Evolutionary conservation across 768 basidiomycete species (phyloP).

Genomic region (Candolleomyces aberdarensis): DNA sequence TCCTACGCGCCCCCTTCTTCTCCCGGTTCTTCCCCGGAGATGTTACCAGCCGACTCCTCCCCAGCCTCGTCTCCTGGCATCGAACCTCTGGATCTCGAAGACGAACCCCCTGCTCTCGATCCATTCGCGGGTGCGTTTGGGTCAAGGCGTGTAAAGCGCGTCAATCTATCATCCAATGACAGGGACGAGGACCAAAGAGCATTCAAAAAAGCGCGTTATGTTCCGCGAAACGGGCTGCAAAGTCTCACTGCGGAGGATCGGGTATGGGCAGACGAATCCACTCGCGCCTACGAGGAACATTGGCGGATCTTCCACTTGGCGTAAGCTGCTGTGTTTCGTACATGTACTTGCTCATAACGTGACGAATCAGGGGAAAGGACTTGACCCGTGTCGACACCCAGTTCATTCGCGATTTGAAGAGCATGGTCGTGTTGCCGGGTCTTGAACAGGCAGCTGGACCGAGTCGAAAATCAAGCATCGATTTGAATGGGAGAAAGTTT

Average conservation of each 20-base stretch:
- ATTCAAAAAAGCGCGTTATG: constrained; percentile 1
- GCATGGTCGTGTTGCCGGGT: constrained; percentile 42
- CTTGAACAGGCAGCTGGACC: constrained; percentile 24
- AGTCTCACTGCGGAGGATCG: constrained; percentile 19
- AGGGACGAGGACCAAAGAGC: constrained; percentile 2
- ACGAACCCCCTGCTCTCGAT: constrained; percentile 23
- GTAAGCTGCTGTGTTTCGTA: constrained; percentile 30
- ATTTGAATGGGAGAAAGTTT: constrained; percentile 15
- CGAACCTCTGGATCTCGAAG: constrained; percentile 22
- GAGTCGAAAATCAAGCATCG: constrained; percentile 2
- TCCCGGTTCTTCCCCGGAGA: constrained; percentile 33
- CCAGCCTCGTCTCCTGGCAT: constrained; percentile 48
- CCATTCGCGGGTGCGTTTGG: constrained; percentile 62
- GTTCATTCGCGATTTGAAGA: constrained; percentile 44
- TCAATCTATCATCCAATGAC: constrained; percentile 19
- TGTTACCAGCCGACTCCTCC: constrained; percentile 35
- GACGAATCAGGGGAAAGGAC: constrained; percentile 29
- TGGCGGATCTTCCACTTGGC: constrained; percentile 49
- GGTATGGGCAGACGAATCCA: constrained; percentile 49
- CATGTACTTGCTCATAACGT: constrained; percentile 6
- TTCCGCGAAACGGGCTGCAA: neutral
- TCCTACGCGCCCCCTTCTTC: constrained; percentile 23
- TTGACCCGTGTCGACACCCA: constrained; percentile 49
- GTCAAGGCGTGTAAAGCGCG: constrained; percentile 21
- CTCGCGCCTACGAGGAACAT: constrained; percentile 7